Evolutionary conservation across 2,329 filamentous ascomycete genomes (phyloP), one percentile per base, ranked within the genome.

Genomic region (Cytospora schulzeri): DNA sequence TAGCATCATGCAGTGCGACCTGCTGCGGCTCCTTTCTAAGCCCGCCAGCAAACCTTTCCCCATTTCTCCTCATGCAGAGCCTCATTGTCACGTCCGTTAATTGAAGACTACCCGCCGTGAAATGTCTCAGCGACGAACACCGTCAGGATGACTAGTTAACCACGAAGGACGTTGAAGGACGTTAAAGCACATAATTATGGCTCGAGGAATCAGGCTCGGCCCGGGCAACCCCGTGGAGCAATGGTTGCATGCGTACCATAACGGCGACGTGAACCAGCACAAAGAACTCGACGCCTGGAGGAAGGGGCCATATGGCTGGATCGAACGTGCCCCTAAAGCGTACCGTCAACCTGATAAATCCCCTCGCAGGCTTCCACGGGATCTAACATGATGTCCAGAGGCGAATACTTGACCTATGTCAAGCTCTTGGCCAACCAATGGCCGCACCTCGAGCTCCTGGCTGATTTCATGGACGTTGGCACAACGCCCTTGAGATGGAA

Each of bases 391-490:
- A 3, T 29, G 12, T 41, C 11, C 51, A 66, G 65, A 8, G 57
- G 54, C n/a, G 19, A 41, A 0, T 66, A 66, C n/a, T 51, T 64
- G 61, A 58, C 19, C 9, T 31, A 66, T 55, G 54, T 66, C 48
- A 64, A 24, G 26, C 28, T 31, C 11, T n/a, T 66, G 53, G 31
- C 8, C 1, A 17, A 15, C 2, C 29, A 24, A 26, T 66, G 65
- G 65, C 67, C 67, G 9, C 63, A 69, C 41, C 54, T 69, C 24
- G 33, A 64, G 19, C 15, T 63, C 35, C 64, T 69, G 14, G 58
- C 59, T 8, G 67, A 69, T 28, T 69, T 69, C 24, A 69, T 69
- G 67, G 57, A 66, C 6, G 61, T 65, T 8, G 66, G 67, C 15
- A 69, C 67, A 5, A 57, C 53, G 19, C 55, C 67, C 1, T n/a